Percentiles rank a stretch among this genome's conserved stretches.
Evolutionary conservation across 1,139 yeast species (phyloP).

Genomic region (Kurtzmaniella quercitrusa): DNA sequence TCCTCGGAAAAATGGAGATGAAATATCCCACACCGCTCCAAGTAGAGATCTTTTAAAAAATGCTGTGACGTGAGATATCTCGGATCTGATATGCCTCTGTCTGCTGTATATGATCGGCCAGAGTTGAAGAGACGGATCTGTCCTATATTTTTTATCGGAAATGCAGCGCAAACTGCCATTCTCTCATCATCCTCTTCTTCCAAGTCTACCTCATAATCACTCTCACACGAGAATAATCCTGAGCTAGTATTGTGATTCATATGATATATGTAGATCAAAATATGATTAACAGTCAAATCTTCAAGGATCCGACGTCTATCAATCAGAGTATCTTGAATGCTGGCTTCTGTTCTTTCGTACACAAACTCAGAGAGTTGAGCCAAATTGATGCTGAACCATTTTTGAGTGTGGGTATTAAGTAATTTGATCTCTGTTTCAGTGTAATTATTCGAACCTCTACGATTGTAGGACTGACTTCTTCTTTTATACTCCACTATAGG

Average conservation of each 20-base stretch:
- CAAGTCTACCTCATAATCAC: not conserved
- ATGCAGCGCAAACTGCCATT: not conserved
- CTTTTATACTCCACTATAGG: not conserved
- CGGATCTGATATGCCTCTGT: slow-evolving; percentile 7
- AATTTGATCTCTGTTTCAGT: slow-evolving; percentile 8
- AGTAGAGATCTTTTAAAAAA: slow-evolving; percentile 3
- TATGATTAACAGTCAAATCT: slow-evolving; percentile 16
- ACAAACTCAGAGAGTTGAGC: slow-evolving; percentile 2
- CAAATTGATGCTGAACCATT: slow-evolving; percentile 3
- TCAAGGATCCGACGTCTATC: slow-evolving; percentile 2
- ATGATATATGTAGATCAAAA: slow-evolving; percentile 16
- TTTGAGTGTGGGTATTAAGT: slow-evolving; percentile 7
- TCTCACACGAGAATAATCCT: not conserved
- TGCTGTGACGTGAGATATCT: slow-evolving; percentile 6
- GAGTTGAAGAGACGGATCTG: slow-evolving; percentile 6
- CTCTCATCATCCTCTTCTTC: not conserved
- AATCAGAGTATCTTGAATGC: not conserved
- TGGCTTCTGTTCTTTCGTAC: not conserved
- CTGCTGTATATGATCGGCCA: slow-evolving; percentile 7
- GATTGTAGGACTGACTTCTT: slow-evolving; percentile 9
- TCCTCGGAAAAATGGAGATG: slow-evolving; percentile 3
- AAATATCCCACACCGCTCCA: slow-evolving; percentile 3
- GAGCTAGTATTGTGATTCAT: not conserved
- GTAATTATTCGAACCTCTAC: slow-evolving; percentile 10
- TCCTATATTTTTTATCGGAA: slow-evolving; percentile 3